These are phyloP conservation scores for Phytopythium kandeliae DNA, from an alignment of 352 stramenopile genomes.

Conservation along the genomic window DNA sequence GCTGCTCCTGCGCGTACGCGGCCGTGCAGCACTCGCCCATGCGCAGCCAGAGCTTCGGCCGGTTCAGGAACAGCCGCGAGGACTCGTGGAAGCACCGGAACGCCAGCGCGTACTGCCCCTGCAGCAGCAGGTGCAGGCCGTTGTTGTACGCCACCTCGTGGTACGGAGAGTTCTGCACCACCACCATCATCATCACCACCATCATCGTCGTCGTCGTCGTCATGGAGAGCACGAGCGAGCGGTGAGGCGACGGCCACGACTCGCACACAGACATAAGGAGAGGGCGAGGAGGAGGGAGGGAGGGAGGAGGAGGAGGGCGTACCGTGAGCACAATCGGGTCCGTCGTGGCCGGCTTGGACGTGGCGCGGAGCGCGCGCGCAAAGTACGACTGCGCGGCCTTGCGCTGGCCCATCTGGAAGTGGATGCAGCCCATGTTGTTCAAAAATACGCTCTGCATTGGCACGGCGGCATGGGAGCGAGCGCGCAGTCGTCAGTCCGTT, in stretches of 20 bases:
- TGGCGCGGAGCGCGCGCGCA: slow-evolving; percentile 70
- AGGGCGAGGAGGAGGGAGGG: not conserved
- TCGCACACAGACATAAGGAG: too few species aligned
- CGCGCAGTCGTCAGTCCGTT: not conserved
- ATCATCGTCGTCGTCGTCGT: too few species aligned
- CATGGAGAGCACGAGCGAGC: too few species aligned
- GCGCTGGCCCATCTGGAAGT: slow-evolving; percentile 88
- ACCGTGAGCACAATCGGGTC: slow-evolving; percentile 47
- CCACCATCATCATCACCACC: too few species aligned
- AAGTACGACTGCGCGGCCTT: slow-evolving; percentile 92
- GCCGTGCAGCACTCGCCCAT: slow-evolving; percentile 90
- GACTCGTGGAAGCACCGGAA: slow-evolving; percentile 89
- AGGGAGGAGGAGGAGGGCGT: not conserved
- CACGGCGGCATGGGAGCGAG: not conserved
- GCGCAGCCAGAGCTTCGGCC: slow-evolving; percentile 89
- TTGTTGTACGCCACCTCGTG: slow-evolving; percentile 93
- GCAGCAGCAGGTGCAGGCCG: slow-evolving; percentile 83
- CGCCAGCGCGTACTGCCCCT: slow-evolving; percentile 73
- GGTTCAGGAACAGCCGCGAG: slow-evolving; percentile 87
- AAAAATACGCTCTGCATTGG: slow-evolving; percentile 65
- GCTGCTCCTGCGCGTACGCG: slow-evolving; percentile 70
- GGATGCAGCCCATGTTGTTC: slow-evolving; percentile 92
- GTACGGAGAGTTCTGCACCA: slow-evolving; percentile 55
- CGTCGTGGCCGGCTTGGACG: slow-evolving; percentile 49
- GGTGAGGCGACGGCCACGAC: too few species aligned